Conservation (phyloP, 1,284 basidiomycete species). For the Exobasidium cylindrosporum region DNA sequence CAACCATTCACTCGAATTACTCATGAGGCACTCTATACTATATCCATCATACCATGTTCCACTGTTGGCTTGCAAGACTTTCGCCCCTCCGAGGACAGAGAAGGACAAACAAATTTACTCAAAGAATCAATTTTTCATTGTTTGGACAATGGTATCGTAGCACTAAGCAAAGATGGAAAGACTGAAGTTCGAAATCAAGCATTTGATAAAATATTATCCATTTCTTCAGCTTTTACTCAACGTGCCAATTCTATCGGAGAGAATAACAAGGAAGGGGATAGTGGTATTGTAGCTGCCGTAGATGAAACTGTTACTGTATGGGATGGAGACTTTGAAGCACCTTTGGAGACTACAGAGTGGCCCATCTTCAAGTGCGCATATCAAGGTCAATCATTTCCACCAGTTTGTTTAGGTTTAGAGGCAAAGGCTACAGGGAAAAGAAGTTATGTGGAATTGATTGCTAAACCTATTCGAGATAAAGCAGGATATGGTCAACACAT, state of each 20-base stretch:
- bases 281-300: not conserved
- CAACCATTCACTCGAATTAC: no score
- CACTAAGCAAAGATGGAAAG: conserved; percentile 38
- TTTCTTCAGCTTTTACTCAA: conserved; percentile 20
- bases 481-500: conserved; percentile 36
- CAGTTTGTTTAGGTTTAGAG: not conserved
- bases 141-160: conserved; percentile 35
- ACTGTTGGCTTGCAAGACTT: not conserved
- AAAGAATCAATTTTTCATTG: conserved; percentile 37
- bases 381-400: conserved; percentile 14
- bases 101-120: conserved; percentile 15
- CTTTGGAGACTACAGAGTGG: conserved; percentile 39
- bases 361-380: conserved; percentile 45
- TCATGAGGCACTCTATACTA: conserved; percentile 44
- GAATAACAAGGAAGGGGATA: conserved; percentile 4
- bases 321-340: conserved; percentile 41
- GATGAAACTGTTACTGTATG: conserved; percentile 29
- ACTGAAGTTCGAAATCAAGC: conserved; percentile 41
- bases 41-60: conserved; percentile 36
- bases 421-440: conserved; percentile 20
- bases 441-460: conserved; percentile 30
- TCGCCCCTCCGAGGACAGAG: not conserved
- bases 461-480: conserved; percentile 20
- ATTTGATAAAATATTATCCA: conserved; percentile 36
- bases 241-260: no score